phyloP scores from a whole-genome alignment of 257 asterid genomes.

The Solanum ossicruentum region DNA sequence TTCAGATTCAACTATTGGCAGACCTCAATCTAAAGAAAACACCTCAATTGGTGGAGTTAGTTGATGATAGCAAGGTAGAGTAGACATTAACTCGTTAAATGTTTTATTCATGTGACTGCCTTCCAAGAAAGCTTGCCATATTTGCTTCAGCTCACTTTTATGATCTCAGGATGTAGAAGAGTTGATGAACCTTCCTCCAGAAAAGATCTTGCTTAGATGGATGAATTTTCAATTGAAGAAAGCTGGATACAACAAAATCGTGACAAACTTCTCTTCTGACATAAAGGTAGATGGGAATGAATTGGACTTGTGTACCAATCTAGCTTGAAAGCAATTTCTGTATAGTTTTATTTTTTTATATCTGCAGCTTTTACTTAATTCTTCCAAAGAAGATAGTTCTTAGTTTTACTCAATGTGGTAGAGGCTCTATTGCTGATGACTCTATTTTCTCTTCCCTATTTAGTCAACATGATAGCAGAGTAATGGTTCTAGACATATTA shows the following conservation, averaged over 20 bases:
- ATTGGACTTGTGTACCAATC: neutral
- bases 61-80: conserved; percentile 81
- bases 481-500: neutral
- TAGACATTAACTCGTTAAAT: neutral
- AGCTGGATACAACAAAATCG: conserved; percentile 63
- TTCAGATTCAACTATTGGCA: conserved; percentile 59
- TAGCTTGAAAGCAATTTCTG: neutral
- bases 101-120: neutral
- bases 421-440: neutral
- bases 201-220: conserved; percentile 89
- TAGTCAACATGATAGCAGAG: neutral
- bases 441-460: neutral
- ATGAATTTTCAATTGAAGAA: conserved; percentile 92
- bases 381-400: neutral
- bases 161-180: conserved; percentile 76
- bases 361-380: neutral
- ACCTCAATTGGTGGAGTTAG: conserved; percentile 85
- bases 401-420: neutral
- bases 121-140: neutral
- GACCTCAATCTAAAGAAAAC: conserved; percentile 92
- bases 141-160: conserved; percentile 3
- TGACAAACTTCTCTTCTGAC: conserved; percentile 91
- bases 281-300: conserved; percentile 54
- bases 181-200: conserved; percentile 92
- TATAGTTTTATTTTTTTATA: neutral